These are phyloP conservation scores for Aspergillus ochraceus DNA, from an alignment of 2,329 filamentous ascomycete genomes.

Conservation along the genomic window DNA sequence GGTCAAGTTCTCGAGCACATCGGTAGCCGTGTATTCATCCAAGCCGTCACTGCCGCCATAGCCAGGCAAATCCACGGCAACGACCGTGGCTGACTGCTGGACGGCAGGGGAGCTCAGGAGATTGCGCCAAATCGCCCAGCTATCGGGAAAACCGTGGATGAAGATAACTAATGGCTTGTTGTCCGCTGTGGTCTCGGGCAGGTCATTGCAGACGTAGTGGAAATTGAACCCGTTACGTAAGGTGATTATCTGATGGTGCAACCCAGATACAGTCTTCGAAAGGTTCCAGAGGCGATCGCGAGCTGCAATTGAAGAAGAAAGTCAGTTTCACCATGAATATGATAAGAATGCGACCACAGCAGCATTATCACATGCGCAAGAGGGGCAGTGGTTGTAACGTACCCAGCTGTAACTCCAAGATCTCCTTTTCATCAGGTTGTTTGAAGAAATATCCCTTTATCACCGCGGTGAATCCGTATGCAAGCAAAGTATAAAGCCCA, in stretches of 20 bases:
- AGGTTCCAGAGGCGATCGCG: conserved; percentile 57
- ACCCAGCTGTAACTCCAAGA: conserved; percentile 43
- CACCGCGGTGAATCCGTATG: conserved; percentile 33
- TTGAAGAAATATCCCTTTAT: conserved; percentile 39
- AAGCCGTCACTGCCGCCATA: conserved; percentile 59
- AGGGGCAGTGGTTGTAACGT: neutral
- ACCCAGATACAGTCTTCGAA: conserved; percentile 45
- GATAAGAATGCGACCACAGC: neutral
- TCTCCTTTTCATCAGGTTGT: conserved; percentile 39
- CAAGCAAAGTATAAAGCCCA: conserved; percentile 36
- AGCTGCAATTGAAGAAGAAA: conserved; percentile 35
- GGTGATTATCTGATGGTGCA: conserved; percentile 54
- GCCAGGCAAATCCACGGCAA: conserved; percentile 60
- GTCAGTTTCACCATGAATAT: neutral
- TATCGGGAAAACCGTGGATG: conserved; percentile 62
- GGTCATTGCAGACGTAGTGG: conserved; percentile 54
- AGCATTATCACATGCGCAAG: neutral
- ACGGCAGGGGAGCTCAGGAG: conserved; percentile 45
- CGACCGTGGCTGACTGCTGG: conserved; percentile 44
- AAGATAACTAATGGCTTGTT: conserved; percentile 51
- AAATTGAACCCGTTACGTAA: conserved; percentile 52
- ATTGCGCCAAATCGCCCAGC: conserved; percentile 55
- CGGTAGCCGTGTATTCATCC: conserved; percentile 49
- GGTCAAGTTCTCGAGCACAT: conserved; percentile 54
- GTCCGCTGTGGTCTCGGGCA: conserved; percentile 17